Base-by-base conservation (phyloP, 2,329 filamentous ascomycete species). In the Colletotrichum eremochloae region DNA sequence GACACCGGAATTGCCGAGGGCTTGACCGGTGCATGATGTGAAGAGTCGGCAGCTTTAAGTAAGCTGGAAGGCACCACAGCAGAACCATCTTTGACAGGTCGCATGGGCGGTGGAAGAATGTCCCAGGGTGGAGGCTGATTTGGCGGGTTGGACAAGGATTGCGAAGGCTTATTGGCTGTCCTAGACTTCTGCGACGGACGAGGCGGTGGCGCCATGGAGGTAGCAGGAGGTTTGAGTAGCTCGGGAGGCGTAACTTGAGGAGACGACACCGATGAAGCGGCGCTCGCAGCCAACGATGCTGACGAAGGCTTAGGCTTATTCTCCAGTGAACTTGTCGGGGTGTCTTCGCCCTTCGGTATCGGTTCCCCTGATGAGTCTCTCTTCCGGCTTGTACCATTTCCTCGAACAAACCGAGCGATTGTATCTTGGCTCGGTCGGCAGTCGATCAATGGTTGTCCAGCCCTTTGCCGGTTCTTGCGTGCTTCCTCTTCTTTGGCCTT, bases 391-490 rank as follows among this genome's bases (percentile, higher is more conserved):
- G 75, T 75, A 1, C 78, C 79, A n/a, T 81, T 79, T 0, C 81
- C 80, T 46, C 81, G 80, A 9, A 88, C 79, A 69, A 91, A 91
- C 46, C 84, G 77, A 24, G 87, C 82, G 73, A 91, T 89, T 0
- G 86, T 88, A 53, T 86, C 86, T 77, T 91, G 89, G 44, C 89
- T 90, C 0, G 89, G 86, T 46, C 85, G 83, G 5, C 89, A 86
- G 15, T 82, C 83, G n/a, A 88, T 82, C 5, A 90, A 79, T 18
- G 89, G 89, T 70, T 89, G 68, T 0, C 89, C 87, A 66, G 82
- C 85, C 73, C 82, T 86, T 76, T 81, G 87, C 80, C 85, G 88
- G 63, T 82, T 84, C n/a, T 86, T 84, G 56, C 80, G 81, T 70
- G 86, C 85, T 9, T 83, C 83, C 36, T 83, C 78, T 61, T 88